Base-by-base conservation (phyloP, 805 yeast genomes). In the Lachancea lanzarotensis region DNA sequence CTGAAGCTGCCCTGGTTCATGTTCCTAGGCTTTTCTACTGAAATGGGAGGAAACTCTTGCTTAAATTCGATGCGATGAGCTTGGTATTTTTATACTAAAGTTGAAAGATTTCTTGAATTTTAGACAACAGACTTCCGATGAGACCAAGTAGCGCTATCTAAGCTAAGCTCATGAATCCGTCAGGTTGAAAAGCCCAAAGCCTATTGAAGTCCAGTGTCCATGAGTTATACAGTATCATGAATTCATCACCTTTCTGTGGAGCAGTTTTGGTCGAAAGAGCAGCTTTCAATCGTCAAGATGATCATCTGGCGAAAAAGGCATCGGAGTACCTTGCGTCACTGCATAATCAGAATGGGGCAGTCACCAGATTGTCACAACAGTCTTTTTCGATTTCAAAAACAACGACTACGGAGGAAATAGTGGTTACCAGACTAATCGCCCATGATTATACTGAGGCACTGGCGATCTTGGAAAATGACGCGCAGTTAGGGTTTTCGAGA, bases 391-490 rank as follows among this genome's bases (percentile, higher is more conserved):
- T n/a, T n/a, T 13, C 36, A 9, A 15, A 4, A 3, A 6, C 30
- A 25, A 13, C 36, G 6, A 3, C 43, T 8, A 13, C n/a, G 6
- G 13, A 20, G 9, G 35, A 16, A 15, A 30, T 29, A 16, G 26
- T n/a, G 17, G 15, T 27, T 4, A 9, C 26, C 31, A 54, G 50
- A 37, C 40, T 54, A 2, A 40, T 60, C 8, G 40, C 54, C 1
- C 62, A 55, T 39, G 51, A 58, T 16, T 59, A 52, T 41, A 26
- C 43, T 2, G 59, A 57, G 6, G 63, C 63, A 1, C 40, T 57
- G 18, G 38, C 45, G 11, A 18, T 52, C 2, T 39, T 58, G 10
- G 64, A 47, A 1, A 36, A 20, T n/a, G 45, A 48, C 19, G 31
- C 42, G 2, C 27, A 40, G 9, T n/a, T 43, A 13, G 25, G 27